Conservation (phyloP, 805 yeast genomes). For the Yarrowia phangngaensis region DNA sequence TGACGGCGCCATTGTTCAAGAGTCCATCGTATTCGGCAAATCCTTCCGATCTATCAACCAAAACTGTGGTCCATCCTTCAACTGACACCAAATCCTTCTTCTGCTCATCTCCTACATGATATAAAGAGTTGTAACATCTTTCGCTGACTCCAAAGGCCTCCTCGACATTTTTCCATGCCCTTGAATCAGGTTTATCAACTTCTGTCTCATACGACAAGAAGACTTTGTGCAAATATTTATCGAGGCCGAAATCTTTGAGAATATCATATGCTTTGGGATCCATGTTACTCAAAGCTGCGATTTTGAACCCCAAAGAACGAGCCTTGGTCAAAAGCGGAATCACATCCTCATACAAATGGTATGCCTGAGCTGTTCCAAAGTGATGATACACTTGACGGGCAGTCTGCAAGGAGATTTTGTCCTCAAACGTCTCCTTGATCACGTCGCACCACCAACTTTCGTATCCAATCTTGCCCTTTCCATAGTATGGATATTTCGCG, state of each 20-base stretch:
- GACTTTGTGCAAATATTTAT: background rate
- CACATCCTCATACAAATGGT: constrained; percentile 13
- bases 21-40: background rate
- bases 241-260: constrained; percentile 1
- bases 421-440: constrained; percentile 1
- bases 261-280: constrained; percentile 4
- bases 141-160: background rate
- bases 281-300: constrained; percentile 6
- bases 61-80: constrained; percentile 4
- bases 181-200: constrained; percentile 2
- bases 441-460: constrained; percentile 12
- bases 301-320: background rate
- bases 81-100: constrained; percentile 6
- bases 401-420: background rate
- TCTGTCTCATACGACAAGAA: constrained; percentile 6
- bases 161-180: constrained; percentile 17
- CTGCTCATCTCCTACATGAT: constrained; percentile 18
- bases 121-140: constrained; percentile 4
- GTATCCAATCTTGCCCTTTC: background rate
- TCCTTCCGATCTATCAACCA: constrained; percentile 8
- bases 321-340: constrained; percentile 1
- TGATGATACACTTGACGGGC: constrained; percentile 1
- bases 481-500: constrained; percentile 8
- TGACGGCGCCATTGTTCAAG: background rate
- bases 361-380: constrained; percentile 2